Base-by-base conservation (phyloP, 176 grass and related monocot genomes). In the Aegilops speltoides region DNA sequence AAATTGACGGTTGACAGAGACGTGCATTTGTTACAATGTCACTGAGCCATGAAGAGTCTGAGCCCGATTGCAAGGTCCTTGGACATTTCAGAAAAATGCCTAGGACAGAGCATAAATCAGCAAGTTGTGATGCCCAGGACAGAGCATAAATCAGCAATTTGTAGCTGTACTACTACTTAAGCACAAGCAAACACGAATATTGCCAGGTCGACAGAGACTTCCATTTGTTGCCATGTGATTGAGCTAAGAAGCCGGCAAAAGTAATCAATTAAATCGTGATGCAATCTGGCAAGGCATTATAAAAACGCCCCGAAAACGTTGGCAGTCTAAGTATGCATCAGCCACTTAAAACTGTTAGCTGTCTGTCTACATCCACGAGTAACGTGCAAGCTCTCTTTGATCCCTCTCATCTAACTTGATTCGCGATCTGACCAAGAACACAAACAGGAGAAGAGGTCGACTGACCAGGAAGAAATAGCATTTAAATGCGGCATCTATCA, bases 221-320 rank as follows among this genome's bases (percentile, higher is more conserved):
- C 70, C 40, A 65, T 6, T 38, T 14, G 54, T 59, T 59, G 6
- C 17, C 83, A 86, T 86, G 86, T 78, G 69, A 25, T 54, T 85
- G 38, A 38, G 77, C 24, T 54, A 61, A 84, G 70, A 78, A 78
- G 29, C 78, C 71, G 40, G 25, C 82, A 54, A 85, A 85, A 82
- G 13, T 60, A 82, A 76, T 25, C 8, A 52, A 60, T 84, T 87
- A 87, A 84, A 75, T 12, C 46, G 81, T 71, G 31, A 9, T 1
- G 2, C 19, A 59, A 37, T 36, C 71, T 84, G 54, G 59, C 68
- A 75, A 25, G 75, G 22, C 61, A 80, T 62, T 80, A 77, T 68
- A 82, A 82, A 40, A 78, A 73, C 6, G 23, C 2, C 57, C 69
- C 1, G 41, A 7, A 20, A 34, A 16, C 56, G 63, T 70, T 32